Evolutionary conservation across 805 yeast genomes (phyloP).

Genomic region (Metschnikowia reukaufii): DNA sequence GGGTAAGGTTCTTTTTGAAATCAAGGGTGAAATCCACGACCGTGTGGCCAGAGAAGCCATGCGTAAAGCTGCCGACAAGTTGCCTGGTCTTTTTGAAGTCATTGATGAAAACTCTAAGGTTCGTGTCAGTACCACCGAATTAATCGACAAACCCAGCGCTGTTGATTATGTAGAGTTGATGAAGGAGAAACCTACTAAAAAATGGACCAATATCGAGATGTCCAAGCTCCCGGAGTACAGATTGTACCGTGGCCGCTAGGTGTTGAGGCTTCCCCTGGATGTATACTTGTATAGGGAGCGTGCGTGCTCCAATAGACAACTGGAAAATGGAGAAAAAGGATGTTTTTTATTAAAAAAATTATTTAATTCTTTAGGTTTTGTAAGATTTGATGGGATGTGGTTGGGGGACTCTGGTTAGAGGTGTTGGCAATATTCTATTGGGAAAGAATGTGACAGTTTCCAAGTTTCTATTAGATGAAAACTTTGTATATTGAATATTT

Average conservation of each 20-base stretch:
- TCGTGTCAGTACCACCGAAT: constrained; percentile 67
- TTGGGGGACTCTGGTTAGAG: too few relatives aligned
- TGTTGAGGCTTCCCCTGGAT: background rate
- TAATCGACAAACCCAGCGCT: constrained; percentile 46
- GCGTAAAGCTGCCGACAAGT: constrained; percentile 84
- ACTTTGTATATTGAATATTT: too few relatives aligned
- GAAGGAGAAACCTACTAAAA: constrained; percentile 62
- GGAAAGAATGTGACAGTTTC: too few relatives aligned
- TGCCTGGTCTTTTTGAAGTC: constrained; percentile 91
- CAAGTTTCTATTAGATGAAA: too few relatives aligned
- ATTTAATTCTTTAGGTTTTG: too few relatives aligned
- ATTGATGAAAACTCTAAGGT: constrained; percentile 62
- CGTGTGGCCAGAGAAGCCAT: constrained; percentile 86
- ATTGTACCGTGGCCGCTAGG: constrained; percentile 61
- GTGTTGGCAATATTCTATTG: too few relatives aligned
- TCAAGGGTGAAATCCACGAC: constrained; percentile 79
- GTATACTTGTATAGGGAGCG: constrained; percentile 13
- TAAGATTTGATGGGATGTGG: too few relatives aligned
- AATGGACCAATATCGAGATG: constrained; percentile 54
- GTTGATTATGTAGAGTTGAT: constrained; percentile 56
- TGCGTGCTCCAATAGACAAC: constrained; percentile 7
- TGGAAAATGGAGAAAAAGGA: background rate
- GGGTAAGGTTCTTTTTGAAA: constrained; percentile 88
- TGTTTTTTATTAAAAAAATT: too few relatives aligned
- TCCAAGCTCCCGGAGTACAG: constrained; percentile 52